These are phyloP conservation scores for Leucogyrophana mollusca DNA, from an alignment of 768 basidiomycete genomes.

Conservation along the genomic window DNA sequence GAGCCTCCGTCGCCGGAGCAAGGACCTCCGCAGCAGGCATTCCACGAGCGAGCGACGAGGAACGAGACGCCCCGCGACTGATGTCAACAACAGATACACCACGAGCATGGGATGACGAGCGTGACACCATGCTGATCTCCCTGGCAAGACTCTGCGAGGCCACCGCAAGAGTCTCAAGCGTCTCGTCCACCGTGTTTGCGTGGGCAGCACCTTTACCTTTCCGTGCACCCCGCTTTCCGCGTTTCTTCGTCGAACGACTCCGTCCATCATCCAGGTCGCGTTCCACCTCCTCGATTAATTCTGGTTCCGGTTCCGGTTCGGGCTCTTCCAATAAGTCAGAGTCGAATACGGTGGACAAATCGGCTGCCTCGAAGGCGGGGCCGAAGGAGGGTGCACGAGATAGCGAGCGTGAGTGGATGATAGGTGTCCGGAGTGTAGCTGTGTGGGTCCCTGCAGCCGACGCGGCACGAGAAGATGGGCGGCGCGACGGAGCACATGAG, in stretches of 20 bases:
- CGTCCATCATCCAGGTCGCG: constrained; percentile 32
- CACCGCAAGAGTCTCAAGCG: constrained; percentile 67
- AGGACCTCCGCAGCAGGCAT: constrained; percentile 29
- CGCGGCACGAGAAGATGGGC: constrained; percentile 67
- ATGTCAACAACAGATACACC: constrained; percentile 19
- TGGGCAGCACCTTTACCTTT: constrained; percentile 57
- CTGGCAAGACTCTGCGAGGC: constrained; percentile 83
- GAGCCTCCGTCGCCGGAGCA: constrained; percentile 13
- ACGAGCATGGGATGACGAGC: constrained; percentile 41
- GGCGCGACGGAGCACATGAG: constrained; percentile 63
- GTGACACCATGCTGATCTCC: constrained; percentile 68
- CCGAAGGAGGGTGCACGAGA: constrained; percentile 65
- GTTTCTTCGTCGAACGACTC: constrained; percentile 68
- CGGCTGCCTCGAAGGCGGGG: constrained; percentile 41
- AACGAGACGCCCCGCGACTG: constrained; percentile 19
- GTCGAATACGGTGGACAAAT: constrained; percentile 55
- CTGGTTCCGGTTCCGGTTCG: constrained; percentile 35
- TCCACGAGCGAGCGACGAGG: constrained; percentile 37
- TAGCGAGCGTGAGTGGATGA: constrained; percentile 51
- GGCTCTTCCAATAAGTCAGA: constrained; percentile 44
- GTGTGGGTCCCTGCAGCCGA: constrained; percentile 42
- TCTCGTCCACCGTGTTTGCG: constrained; percentile 41
- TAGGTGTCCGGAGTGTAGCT: constrained; percentile 49
- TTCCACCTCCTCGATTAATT: constrained; percentile 37
- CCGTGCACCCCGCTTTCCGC: constrained; percentile 81